Conservation (phyloP, 371 early-diverging fungal genomes). For the Mucor velutinosus region DNA sequence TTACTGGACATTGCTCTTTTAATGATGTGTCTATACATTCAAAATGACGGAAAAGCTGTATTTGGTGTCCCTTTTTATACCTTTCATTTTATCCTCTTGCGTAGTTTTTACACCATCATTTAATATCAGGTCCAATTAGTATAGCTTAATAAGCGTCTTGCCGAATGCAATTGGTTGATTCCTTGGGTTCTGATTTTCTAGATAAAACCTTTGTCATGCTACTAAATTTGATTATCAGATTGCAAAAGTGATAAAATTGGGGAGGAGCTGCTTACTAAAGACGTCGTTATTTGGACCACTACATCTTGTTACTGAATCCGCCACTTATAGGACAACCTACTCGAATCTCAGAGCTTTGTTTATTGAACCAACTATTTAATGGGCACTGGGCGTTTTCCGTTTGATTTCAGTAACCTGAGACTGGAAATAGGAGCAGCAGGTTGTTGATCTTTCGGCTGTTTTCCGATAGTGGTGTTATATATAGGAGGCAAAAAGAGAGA, state of each 20-base stretch:
- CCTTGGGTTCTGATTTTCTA: neutral
- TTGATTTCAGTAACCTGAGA: neutral
- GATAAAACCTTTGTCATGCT: too few species aligned
- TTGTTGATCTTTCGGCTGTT: neutral
- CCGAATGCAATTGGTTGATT: neutral
- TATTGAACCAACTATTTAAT: neutral
- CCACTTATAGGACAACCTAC: neutral
- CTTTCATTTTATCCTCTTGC: neutral
- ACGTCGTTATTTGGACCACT: too few species aligned
- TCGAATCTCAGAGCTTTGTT: neutral
- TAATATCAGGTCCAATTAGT: neutral
- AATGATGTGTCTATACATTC: constrained; percentile 5
- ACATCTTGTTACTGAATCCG: neutral
- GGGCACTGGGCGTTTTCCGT: neutral
- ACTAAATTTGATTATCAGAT: too few species aligned
- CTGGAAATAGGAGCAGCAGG: neutral
- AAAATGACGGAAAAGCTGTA: neutral
- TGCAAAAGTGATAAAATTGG: too few species aligned
- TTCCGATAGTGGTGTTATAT: neutral
- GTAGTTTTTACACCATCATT: neutral
- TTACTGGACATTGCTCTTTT: constrained; percentile 13
- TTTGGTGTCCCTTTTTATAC: neutral
- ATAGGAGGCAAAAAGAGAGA: neutral
- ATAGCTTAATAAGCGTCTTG: neutral
- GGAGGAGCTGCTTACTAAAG: too few species aligned